Percentiles rank a stretch among this genome's conserved stretches.
Evolutionary conservation across 2,329 filamentous ascomycete species (phyloP).

Genomic region (Colletotrichum shisoi): DNA sequence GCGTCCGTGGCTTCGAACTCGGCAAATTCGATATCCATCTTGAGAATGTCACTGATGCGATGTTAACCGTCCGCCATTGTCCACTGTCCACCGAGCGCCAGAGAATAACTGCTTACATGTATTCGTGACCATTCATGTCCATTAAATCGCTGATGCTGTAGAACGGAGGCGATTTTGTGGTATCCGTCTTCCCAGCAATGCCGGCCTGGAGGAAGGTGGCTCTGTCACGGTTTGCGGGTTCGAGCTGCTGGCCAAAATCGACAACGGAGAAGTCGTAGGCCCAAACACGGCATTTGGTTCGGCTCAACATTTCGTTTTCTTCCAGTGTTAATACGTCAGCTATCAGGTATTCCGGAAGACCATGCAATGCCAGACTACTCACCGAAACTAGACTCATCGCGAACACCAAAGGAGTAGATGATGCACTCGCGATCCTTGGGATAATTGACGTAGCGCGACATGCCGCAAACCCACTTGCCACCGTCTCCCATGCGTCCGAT

Average conservation of each 20-base stretch:
- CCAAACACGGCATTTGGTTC: conserved; percentile 52
- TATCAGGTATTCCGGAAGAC: background rate
- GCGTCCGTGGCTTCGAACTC: conserved; percentile 48
- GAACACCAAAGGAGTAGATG: conserved; percentile 52
- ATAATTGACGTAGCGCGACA: conserved; percentile 48
- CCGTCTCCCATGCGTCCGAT: conserved; percentile 52
- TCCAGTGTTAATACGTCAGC: background rate
- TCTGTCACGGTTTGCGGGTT: conserved; percentile 39
- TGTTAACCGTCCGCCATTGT: conserved; percentile 12
- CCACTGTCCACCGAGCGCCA: background rate
- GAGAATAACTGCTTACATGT: conserved; percentile 43
- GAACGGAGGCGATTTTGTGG: conserved; percentile 43
- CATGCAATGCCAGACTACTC: background rate
- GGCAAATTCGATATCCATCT: conserved; percentile 52
- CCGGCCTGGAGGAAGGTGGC: conserved; percentile 49
- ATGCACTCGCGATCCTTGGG: conserved; percentile 43
- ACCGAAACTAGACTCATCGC: conserved; percentile 51
- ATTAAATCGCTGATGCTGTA: conserved; percentile 51
- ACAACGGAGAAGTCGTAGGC: conserved; percentile 52
- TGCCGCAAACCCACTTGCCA: conserved; percentile 56
- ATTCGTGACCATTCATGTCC: conserved; percentile 50
- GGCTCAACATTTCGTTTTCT: conserved; percentile 50
- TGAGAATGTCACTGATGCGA: conserved; percentile 48
- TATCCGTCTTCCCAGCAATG: conserved; percentile 46
- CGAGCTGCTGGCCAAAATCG: conserved; percentile 46